Base-by-base conservation (phyloP, 768 basidiomycete species). In the Naganishia vaughanmartiniae region DNA sequence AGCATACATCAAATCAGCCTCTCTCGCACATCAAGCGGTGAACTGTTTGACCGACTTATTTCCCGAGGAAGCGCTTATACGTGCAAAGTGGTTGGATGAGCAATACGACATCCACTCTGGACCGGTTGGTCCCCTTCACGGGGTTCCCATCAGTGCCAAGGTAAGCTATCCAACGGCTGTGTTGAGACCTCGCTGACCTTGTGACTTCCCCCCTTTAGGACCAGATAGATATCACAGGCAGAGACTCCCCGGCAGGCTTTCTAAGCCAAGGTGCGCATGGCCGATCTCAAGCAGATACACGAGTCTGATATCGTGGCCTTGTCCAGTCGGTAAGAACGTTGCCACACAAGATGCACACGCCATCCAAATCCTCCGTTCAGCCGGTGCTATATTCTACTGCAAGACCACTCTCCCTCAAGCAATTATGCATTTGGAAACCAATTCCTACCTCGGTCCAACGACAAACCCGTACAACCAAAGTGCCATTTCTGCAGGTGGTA, bases 371-470 rank as follows among this genome's bases (percentile, higher is more conserved):
- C 34, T 58, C 4, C 57, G 57, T 15, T 31, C 57, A 24, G 57
- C 57, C 57, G 89, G 89, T 45, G 88, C 88, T 0, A 81, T 89
- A 4, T 67, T 76, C 15, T 76, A 74, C 69, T 75, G 75, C 73
- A 89, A 89, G 79, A 89, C 88, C 83, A 76, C 73, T 65, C 66
- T 74, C 0, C 72, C 72, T 15, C 72, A 68, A 48, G 72, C 74
- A 36, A 67, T 71, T 73, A 90, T 79, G 91, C 90, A 87, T 86
- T 83, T 85, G 1, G 92, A 95, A 78, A 88, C 90, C 0, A 87
- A 84, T 82, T 93, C 93, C 76, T 81, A 87, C 71, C 83, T 92
- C 34, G 92, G 91, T 1, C 84, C 90, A 66, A 93, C 92, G 0
- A 76, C 83, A 19, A 92, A 93, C 75, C 92, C 92, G 0, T 83